A percentile compares a stretch with the other conserved stretches of the same genome.
Conservation (phyloP, 139 green algal species). For the Mychonastes homosphaera region DNA sequence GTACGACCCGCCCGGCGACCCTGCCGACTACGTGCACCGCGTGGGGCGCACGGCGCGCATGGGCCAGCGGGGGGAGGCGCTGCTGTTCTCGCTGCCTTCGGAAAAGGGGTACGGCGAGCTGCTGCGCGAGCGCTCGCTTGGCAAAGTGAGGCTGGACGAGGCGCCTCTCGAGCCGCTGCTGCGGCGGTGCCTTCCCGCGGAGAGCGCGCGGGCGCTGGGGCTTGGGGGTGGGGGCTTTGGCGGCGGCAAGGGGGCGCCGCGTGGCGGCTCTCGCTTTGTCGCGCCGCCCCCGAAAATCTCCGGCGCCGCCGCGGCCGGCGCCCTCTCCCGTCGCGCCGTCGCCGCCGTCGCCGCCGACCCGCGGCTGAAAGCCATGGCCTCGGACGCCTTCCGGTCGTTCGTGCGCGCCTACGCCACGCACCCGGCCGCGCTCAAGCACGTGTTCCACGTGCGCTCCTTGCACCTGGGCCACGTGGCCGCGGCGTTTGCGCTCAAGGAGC, state of each 20-base stretch:
- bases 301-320: slow-evolving; percentile 14
- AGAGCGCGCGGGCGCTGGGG: not conserved
- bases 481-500: slow-evolving; percentile 67
- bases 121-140: slow-evolving; percentile 42
- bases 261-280: not conserved
- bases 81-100: slow-evolving; percentile 76
- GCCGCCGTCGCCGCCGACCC: slow-evolving; percentile 29
- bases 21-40: slow-evolving; percentile 72
- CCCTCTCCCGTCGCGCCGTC: slow-evolving; percentile 32
- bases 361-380: slow-evolving; percentile 34
- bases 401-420: slow-evolving; percentile 79
- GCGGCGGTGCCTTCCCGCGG: not conserved
- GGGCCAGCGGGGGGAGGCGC: slow-evolving; percentile 61
- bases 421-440: slow-evolving; percentile 44
- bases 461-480: slow-evolving; percentile 90
- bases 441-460: slow-evolving; percentile 78
- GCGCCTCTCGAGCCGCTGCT: slow-evolving; percentile 14
- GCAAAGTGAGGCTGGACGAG: too few species aligned
- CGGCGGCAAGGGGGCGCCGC: not conserved
- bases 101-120: slow-evolving; percentile 70
- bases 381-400: slow-evolving; percentile 74
- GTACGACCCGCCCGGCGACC: slow-evolving; percentile 79
- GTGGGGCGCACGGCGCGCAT: slow-evolving; percentile 84
- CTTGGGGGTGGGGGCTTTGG: not conserved
- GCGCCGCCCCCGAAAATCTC: not conserved